phyloP scores from a whole-genome alignment of 352 stramenopile species.

The Blastocystis sp. region DNA sequence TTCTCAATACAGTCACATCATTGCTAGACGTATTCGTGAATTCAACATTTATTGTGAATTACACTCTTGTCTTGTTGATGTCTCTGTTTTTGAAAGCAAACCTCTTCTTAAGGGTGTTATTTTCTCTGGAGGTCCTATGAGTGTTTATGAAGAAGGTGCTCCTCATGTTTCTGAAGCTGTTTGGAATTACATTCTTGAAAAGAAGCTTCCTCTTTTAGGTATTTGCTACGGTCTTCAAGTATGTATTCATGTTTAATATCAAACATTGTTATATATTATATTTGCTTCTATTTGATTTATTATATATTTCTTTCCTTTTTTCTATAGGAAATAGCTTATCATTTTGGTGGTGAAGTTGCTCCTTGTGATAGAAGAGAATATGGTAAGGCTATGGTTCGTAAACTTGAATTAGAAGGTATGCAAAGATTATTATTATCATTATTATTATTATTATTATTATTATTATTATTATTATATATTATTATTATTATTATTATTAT shows the following conservation, averaged over 20 bases:
- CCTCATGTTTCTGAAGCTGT: slow-evolving; percentile 75
- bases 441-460: slow-evolving; percentile 28
- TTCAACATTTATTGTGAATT: slow-evolving; percentile 94
- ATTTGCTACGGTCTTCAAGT: slow-evolving; percentile 89
- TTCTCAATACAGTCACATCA: slow-evolving; percentile 96
- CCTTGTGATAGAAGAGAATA: slow-evolving; percentile 81
- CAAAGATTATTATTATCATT: slow-evolving; percentile 34
- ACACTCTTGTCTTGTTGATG: slow-evolving; percentile 83
- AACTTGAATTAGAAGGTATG: slow-evolving; percentile 45
- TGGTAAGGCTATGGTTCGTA: slow-evolving; percentile 75
- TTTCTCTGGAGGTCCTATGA: slow-evolving; percentile 78
- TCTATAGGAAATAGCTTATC: slow-evolving; percentile 67
- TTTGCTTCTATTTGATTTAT: background rate
- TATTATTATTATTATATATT: slow-evolving; percentile 26
- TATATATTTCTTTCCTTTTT: slow-evolving; percentile 18
- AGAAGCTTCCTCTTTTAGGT: slow-evolving; percentile 81
- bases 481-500: background rate
- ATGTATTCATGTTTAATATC: no score
- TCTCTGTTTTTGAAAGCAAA: slow-evolving; percentile 49
- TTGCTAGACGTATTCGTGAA: slow-evolving; percentile 83
- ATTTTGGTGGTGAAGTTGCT: slow-evolving; percentile 76
- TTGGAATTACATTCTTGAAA: slow-evolving; percentile 82
- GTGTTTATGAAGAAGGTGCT: slow-evolving; percentile 79
- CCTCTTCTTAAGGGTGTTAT: slow-evolving; percentile 78
- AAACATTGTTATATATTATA: slow-evolving; percentile 48